Percentiles rank a stretch among this genome's conserved stretches.
phyloP scores from a whole-genome alignment of 2,329 filamentous ascomycete genomes.

The Niveomyces coronatus region DNA sequence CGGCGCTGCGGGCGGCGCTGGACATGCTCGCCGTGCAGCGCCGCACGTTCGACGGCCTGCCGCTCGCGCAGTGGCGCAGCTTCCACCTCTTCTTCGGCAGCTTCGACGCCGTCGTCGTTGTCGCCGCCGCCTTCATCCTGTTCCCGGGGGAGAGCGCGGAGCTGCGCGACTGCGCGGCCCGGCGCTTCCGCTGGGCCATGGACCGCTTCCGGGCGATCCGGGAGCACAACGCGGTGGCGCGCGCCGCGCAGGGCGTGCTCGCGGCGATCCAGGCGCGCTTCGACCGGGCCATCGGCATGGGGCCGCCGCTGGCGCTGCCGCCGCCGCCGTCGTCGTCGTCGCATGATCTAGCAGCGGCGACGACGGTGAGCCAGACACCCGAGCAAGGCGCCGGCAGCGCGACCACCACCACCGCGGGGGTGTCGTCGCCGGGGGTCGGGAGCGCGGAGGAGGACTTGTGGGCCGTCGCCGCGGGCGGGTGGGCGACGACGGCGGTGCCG shows the following conservation, averaged over 20 bases:
- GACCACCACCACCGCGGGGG: neutral
- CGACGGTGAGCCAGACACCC: slow-evolving; percentile 1
- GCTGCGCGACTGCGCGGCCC: slow-evolving; percentile 34
- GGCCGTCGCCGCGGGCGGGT: neutral
- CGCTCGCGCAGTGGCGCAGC: slow-evolving; percentile 38
- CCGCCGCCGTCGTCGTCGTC: slow-evolving; percentile 13
- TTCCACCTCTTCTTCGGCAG: slow-evolving; percentile 52
- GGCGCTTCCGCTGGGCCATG: slow-evolving; percentile 50
- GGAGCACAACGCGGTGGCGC: slow-evolving; percentile 41
- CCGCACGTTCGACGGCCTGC: slow-evolving; percentile 36
- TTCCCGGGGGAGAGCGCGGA: slow-evolving; percentile 46
- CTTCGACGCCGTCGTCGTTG: slow-evolving; percentile 52
- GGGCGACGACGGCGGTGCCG: neutral
- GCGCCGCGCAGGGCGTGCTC: slow-evolving; percentile 43
- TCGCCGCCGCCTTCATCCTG: slow-evolving; percentile 50
- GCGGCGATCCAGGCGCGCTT: slow-evolving; percentile 44
- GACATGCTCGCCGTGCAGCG: slow-evolving; percentile 45
- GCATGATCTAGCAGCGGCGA: no score
- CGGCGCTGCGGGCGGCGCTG: slow-evolving; percentile 45
- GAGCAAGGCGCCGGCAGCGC: neutral
- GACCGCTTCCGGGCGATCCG: slow-evolving; percentile 48
- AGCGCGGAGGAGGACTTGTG: neutral
- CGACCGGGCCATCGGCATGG: slow-evolving; percentile 35
- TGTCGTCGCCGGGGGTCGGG: neutral
- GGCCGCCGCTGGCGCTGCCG: neutral